Percentiles rank a stretch among this genome's conserved stretches.
These are phyloP conservation scores for Orbilia ellipsospora DNA, from an alignment of 2,329 filamentous ascomycete genomes.

Conservation along the genomic window DNA sequence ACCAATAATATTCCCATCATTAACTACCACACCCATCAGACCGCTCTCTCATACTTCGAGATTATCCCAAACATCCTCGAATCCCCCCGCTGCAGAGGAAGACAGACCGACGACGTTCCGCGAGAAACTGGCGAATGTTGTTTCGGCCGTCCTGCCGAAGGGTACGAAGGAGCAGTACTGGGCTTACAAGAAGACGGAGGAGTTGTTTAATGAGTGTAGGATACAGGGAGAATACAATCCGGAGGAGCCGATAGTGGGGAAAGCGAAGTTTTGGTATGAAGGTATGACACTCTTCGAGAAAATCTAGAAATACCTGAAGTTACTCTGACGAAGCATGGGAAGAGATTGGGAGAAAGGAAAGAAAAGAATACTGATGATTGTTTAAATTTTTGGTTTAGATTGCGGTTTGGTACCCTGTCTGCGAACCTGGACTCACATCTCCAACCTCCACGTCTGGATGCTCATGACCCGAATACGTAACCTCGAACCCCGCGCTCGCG, in stretches of 20 bases:
- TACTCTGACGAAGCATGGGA: too few species aligned
- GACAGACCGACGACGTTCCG: constrained; percentile 9
- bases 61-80: constrained; percentile 2
- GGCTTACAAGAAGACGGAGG: constrained; percentile 43
- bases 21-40: background rate
- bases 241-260: constrained; percentile 83
- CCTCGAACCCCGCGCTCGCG: constrained; percentile 51
- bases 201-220: constrained; percentile 44
- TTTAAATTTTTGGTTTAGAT: constrained; percentile 66
- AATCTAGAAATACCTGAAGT: too few species aligned
- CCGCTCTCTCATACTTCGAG: constrained; percentile 9
- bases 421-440: constrained; percentile 94
- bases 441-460: constrained; percentile 95
- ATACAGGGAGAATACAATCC: constrained; percentile 60
- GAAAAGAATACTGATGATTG: background rate
- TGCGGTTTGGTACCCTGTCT: constrained; percentile 86
- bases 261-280: constrained; percentile 82
- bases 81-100: background rate
- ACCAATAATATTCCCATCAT: background rate
- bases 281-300: constrained; percentile 67
- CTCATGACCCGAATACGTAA: constrained; percentile 70
- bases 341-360: background rate
- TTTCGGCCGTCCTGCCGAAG: constrained; percentile 31
- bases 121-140: constrained; percentile 21
- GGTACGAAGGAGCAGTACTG: constrained; percentile 48